These are phyloP conservation scores for Solanum megistacrolobum DNA, from an alignment of 257 asterid species.

Conservation along the genomic window DNA sequence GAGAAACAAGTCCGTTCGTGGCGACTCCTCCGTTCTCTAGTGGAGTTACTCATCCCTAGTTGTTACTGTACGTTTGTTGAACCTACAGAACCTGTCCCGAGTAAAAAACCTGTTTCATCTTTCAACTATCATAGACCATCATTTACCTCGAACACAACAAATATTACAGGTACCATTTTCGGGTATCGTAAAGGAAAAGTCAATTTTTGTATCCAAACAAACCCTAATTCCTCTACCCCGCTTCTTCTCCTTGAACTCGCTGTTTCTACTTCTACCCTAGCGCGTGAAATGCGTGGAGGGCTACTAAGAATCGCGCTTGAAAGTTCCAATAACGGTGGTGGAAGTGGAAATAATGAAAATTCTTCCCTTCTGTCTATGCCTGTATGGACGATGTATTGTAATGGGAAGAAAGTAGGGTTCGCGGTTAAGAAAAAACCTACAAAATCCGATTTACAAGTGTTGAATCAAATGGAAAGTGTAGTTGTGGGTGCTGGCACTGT, in stretches of 20 bases:
- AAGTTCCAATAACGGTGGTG: background rate
- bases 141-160: background rate
- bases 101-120: background rate
- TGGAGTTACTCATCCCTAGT: constrained; percentile 44
- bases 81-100: constrained; percentile 4
- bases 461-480: constrained; percentile 27
- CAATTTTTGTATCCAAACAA: constrained; percentile 42
- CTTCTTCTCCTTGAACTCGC: constrained; percentile 50
- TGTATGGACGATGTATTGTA: constrained; percentile 46
- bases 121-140: background rate
- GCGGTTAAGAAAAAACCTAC: constrained; percentile 28
- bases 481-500: constrained; percentile 42
- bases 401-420: constrained; percentile 46
- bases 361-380: constrained; percentile 32
- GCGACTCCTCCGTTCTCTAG: constrained; percentile 53
- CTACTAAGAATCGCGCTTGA: constrained; percentile 42
- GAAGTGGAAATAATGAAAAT: background rate
- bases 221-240: constrained; percentile 32
- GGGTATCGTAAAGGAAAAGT: constrained; percentile 48
- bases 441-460: constrained; percentile 24
- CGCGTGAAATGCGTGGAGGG: constrained; percentile 54
- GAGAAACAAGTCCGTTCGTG: constrained; percentile 61
- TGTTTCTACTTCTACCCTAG: constrained; percentile 41
- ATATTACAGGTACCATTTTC: constrained; percentile 36
- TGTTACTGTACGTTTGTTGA: constrained; percentile 43